phyloP scores from a whole-genome alignment of 2,329 filamentous ascomycete genomes.

The Fusarium armeniacum region DNA sequence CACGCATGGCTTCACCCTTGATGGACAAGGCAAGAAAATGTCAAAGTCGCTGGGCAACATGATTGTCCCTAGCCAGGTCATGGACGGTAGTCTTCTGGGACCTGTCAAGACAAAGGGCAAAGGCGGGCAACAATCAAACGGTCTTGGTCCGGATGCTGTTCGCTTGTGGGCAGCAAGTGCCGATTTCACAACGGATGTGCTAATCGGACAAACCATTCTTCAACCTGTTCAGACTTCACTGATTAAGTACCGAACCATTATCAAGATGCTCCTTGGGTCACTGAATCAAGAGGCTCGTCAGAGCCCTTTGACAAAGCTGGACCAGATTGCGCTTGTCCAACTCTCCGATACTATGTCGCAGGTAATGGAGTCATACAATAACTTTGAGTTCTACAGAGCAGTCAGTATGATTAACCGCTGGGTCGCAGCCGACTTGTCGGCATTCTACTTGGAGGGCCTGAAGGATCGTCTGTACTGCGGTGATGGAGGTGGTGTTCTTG shows the following conservation, averaged over 20 bases:
- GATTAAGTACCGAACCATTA: constrained; percentile 88
- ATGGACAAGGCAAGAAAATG: constrained; percentile 95
- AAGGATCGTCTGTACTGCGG: constrained; percentile 95
- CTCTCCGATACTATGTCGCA: constrained; percentile 74
- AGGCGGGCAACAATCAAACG: constrained; percentile 66
- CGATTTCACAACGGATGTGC: constrained; percentile 90
- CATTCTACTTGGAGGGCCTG: constrained; percentile 92
- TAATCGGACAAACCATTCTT: constrained; percentile 83
- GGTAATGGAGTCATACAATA: constrained; percentile 75
- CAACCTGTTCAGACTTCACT: constrained; percentile 81
- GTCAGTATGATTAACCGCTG: constrained; percentile 82
- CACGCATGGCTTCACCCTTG: constrained; percentile 95
- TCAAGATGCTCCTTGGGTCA: constrained; percentile 91
- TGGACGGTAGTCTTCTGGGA: constrained; percentile 83
- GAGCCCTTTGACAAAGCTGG: constrained; percentile 69
- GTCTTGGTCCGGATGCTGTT: constrained; percentile 86
- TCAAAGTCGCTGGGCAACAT: constrained; percentile 96
- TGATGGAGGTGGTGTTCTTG: constrained; percentile 73
- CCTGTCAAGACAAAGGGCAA: constrained; percentile 71
- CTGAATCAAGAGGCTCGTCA: constrained; percentile 68
- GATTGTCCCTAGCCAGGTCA: constrained; percentile 84
- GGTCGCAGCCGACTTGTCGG: constrained; percentile 85
- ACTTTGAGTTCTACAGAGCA: constrained; percentile 86
- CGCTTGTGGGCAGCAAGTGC: constrained; percentile 92
- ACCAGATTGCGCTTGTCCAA: constrained; percentile 83